Evolutionary conservation across 1,139 yeast species (phyloP), one percentile per base, ranked within the genome.

Genomic region (Blastobotrys ciferrii): DNA sequence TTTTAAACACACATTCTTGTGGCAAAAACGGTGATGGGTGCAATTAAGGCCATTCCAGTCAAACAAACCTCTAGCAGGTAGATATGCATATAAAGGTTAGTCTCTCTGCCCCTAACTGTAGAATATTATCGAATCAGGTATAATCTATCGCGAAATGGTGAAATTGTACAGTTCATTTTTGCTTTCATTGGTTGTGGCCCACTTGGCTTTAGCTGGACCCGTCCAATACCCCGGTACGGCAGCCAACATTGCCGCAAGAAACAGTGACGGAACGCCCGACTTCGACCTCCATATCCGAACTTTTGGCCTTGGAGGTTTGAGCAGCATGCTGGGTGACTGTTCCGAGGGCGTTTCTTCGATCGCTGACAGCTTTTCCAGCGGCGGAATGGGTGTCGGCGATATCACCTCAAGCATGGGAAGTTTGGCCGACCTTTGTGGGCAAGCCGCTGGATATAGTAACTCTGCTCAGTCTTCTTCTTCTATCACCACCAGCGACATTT

Each of bases 241-340:
- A 14, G 25, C 40, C 14, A 7, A 36, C 9, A 36, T 19, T 15
- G 13, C 18, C 11, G 25, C 19, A 4, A 19, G 17, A 11, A 19
- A 28, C 18, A 28, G n/a, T 19, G 40, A 23, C 3, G 28, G 12
- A 15, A 36, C n/a, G 40, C 40, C 40, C 7, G 40, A 36, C 17
- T 36, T 18, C 12, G 40, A 36, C 28, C 40, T 36, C 28, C 40
- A 36, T 15, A 36, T 36, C 18, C 25, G 40, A 36, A 36, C 17
- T n/a, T 36, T 36, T n/a, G 40, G 40, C 5, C 28, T 36, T 11
- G 40, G 40, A 5, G 40, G 40, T 11, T 19, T 36, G n/a, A 17
- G 25, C 28, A 36, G 40, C 14, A 36, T 36, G 40, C 40, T 36
- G 6, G 40, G 40, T 7, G 40, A 36, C 14, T 36, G 40, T n/a